Base-by-base conservation (phyloP, 495 filamentous ascomycete genomes). In the Penicillium bovifimosum region DNA sequence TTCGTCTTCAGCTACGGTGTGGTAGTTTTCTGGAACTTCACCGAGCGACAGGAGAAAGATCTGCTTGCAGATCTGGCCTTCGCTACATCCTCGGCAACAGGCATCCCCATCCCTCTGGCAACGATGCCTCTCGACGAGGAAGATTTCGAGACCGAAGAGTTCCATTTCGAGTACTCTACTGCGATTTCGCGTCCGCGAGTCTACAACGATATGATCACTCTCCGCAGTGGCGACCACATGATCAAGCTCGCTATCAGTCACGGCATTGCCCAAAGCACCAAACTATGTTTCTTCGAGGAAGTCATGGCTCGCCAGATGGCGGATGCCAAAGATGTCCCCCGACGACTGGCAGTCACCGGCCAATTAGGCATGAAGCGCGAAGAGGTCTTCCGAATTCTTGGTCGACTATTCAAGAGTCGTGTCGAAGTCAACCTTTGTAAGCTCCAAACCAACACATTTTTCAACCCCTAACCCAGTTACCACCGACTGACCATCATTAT, bases 181-280 rank as follows among this genome's bases (percentile, higher is more conserved):
- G 79, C 87, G 43, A 88, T 91, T 24, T 84, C 88, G 35, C 80
- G 90, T 20, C 95, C 93, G 7, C 78, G 93, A 50, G 86, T 99
- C 50, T 99, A 90, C 70, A 96, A 99, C 66, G 93, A 99, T 65
- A 97, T 99, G 95, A 97, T 99, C 65, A 99, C 93, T 0, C 75
- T 99, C 10, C 79, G 91, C 28, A 90, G 86, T 38, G 88, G 90
- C 13, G 93, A 99, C 72, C 95, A 97, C 74, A 97, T 97, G 93
- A 93, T 97, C 63, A 96, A 96, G 70, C 77, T 99, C 4, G 88
- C 91, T 10, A 99, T 99, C 72, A 90, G 86, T 59, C 95, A 99
- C 65, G 95, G 91, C 40, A 96, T 99, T 55, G 89, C 91, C 5
- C 93, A 99, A 69, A 96, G 91, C 68, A 99, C 93, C 7, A 97